phyloP scores from a whole-genome alignment of 2,329 filamentous ascomycete genomes.

The Coniosporium tulheliwenetii region DNA sequence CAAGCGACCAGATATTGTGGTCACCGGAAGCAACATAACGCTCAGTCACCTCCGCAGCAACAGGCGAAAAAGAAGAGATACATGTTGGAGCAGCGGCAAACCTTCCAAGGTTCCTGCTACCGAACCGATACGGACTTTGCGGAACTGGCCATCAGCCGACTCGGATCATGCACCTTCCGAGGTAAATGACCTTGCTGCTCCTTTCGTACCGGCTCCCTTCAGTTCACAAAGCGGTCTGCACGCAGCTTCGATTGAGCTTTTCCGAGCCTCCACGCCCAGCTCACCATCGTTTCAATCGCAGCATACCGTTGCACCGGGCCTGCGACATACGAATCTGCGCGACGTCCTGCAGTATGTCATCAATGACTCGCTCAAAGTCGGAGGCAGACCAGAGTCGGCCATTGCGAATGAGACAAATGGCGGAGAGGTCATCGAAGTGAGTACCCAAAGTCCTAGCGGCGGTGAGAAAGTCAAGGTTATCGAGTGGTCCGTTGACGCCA shows the following conservation, averaged over 20 bases:
- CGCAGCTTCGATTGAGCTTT: too few species aligned
- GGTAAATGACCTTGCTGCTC: too few species aligned
- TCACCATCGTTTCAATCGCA: too few species aligned
- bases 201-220: too few species aligned
- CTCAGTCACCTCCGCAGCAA: constrained; percentile 3
- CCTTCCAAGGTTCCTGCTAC: too few species aligned
- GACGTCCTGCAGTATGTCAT: constrained; percentile 36
- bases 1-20: constrained; percentile 26
- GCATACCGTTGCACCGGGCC: constrained; percentile 23
- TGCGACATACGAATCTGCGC: constrained; percentile 30
- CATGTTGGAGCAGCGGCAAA: too few species aligned
- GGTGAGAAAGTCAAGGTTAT: constrained; percentile 29
- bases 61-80: too few species aligned
- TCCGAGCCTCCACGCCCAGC: too few species aligned
- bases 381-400: constrained; percentile 35
- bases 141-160: too few species aligned
- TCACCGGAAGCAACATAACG: constrained; percentile 25
- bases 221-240: too few species aligned
- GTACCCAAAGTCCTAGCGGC: constrained; percentile 26
- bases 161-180: too few species aligned
- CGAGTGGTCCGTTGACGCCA: constrained; percentile 33
- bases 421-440: constrained; percentile 34
- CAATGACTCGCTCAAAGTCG: constrained; percentile 35
- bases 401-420: constrained; percentile 27
- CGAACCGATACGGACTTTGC: too few species aligned